These are phyloP conservation scores for Cordyceps fumosorosea DNA, from an alignment of 2,329 filamentous ascomycete species.

Conservation along the genomic window DNA sequence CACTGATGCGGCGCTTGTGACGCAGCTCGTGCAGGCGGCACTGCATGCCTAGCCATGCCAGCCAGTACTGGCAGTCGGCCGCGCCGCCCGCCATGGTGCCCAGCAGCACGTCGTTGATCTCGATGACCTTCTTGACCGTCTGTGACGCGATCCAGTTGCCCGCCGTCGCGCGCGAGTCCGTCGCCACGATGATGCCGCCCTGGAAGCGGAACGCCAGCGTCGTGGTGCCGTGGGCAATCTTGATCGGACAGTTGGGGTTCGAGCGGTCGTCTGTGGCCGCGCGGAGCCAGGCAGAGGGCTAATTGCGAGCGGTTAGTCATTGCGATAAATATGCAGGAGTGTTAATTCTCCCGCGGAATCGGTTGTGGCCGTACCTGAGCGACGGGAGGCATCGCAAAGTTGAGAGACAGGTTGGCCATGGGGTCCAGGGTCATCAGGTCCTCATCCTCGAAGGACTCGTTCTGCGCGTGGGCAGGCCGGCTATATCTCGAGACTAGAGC, in stretches of 20 bases:
- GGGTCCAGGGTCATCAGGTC: constrained; percentile 67
- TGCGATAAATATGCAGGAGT: background rate
- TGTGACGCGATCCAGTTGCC: constrained; percentile 99
- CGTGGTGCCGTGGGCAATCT: constrained; percentile 97
- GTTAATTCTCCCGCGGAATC: background rate
- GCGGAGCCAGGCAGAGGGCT: constrained; percentile 92
- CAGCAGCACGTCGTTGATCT: constrained; percentile 90
- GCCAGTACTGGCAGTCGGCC: constrained; percentile 99
- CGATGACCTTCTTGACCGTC: constrained; percentile 99
- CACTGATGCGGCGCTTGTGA: constrained; percentile 97
- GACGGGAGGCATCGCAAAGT: constrained; percentile 91
- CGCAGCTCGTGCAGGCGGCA: constrained; percentile 98
- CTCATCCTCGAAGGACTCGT: constrained; percentile 66
- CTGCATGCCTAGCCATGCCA: constrained; percentile 97
- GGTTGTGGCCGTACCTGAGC: constrained; percentile 59
- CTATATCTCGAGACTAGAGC: constrained; percentile 89
- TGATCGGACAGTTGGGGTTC: constrained; percentile 96
- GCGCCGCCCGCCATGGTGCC: constrained; percentile 98
- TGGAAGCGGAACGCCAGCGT: constrained; percentile 97
- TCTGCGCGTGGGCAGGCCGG: constrained; percentile 63
- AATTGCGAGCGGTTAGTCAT: background rate
- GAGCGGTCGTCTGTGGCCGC: constrained; percentile 95
- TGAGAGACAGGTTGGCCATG: constrained; percentile 73
- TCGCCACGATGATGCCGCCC: constrained; percentile 96
- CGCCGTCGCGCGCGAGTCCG: constrained; percentile 92